phyloP scores from a whole-genome alignment of 2,329 filamentous ascomycete species.

The Macrophomina pseudophaseolina region DNA sequence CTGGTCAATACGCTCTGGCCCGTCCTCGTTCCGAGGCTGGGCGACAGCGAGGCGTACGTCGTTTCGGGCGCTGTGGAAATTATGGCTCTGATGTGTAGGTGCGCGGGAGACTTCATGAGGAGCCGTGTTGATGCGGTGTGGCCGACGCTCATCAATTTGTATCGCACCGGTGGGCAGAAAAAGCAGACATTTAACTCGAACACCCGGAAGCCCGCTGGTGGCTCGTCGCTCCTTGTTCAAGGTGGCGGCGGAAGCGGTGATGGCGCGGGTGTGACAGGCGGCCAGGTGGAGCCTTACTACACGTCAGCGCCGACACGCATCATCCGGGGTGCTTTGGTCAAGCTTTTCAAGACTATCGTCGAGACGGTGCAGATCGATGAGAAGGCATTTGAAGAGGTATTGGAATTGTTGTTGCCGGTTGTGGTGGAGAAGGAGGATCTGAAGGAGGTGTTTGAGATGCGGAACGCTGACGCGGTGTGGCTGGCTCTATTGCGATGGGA shows the following conservation, averaged over 20 bases:
- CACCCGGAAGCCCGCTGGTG: background rate
- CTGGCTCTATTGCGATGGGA: conserved; percentile 42
- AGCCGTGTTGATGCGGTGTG: conserved; percentile 77
- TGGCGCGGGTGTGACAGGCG: background rate
- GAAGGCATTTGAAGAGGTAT: conserved; percentile 69
- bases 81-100: conserved; percentile 69
- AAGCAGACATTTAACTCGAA: background rate
- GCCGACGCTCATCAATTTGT: conserved; percentile 53
- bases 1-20: conserved; percentile 92
- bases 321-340: conserved; percentile 67
- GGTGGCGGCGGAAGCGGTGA: background rate
- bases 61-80: conserved; percentile 72
- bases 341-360: conserved; percentile 65
- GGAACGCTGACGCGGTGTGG: conserved; percentile 82
- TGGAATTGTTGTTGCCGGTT: conserved; percentile 62
- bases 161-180: conserved; percentile 27
- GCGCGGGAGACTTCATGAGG: conserved; percentile 80
- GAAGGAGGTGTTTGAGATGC: conserved; percentile 62
- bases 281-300: conserved; percentile 48
- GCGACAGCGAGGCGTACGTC: conserved; percentile 71
- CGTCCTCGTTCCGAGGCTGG: conserved; percentile 70
- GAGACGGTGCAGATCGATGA: conserved; percentile 69
- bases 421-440: conserved; percentile 51
- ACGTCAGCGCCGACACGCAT: conserved; percentile 61
- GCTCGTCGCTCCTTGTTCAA: background rate